phyloP scores from a whole-genome alignment of 1,139 yeast genomes.

The Pichia sp. region DNA sequence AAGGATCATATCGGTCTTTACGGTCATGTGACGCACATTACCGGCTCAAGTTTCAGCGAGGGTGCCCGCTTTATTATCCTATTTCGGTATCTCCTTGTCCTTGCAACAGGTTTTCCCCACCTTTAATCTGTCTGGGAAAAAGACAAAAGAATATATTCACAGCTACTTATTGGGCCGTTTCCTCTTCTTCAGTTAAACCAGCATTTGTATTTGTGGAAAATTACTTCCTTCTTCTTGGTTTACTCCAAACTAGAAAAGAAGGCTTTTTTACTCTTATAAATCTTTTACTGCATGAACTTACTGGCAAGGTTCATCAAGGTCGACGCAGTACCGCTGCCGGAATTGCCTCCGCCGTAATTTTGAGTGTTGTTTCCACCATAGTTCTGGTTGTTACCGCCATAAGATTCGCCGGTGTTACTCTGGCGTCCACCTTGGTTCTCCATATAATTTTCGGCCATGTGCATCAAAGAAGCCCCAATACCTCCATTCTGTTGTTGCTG shows the following conservation, averaged over 20 bases:
- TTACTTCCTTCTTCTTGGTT: background rate
- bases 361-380: slow-evolving; percentile 4
- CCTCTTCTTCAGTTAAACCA: background rate
- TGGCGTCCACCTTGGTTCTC: no score
- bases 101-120: no score
- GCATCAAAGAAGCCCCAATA: slow-evolving; percentile 10
- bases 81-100: no score
- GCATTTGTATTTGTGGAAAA: background rate
- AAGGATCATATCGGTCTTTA: background rate
- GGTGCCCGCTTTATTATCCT: no score
- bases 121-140: no score
- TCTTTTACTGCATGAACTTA: slow-evolving; percentile 8
- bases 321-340: slow-evolving; percentile 5
- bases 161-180: background rate
- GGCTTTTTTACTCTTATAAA: background rate
- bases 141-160: background rate
- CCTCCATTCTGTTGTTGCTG: slow-evolving; percentile 6
- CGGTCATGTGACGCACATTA: background rate
- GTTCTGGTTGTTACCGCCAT: slow-evolving; percentile 4
- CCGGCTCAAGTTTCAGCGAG: background rate
- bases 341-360: slow-evolving; percentile 4
- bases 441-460: slow-evolving; percentile 12
- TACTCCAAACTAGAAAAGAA: background rate
- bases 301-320: slow-evolving; percentile 15
- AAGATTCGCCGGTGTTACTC: background rate